Percentiles rank a stretch among this genome's conserved stretches.
Conservation (phyloP, 257 asterid genomes). For the Nyctanthes arbortristis region DNA sequence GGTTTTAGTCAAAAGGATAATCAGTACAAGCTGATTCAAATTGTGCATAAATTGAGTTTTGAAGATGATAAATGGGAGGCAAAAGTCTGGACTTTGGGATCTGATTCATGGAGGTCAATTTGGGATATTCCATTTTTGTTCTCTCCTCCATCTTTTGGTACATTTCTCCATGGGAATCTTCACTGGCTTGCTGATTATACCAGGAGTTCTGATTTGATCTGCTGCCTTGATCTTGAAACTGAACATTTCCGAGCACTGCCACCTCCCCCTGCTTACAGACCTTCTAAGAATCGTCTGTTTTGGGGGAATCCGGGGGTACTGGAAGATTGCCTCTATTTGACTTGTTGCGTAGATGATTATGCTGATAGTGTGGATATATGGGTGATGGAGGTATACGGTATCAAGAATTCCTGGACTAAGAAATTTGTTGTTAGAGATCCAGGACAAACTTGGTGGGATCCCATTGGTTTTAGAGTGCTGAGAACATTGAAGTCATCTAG, state of each 20-base stretch:
- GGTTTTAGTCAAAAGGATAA: not conserved
- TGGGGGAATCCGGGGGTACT: too few species aligned
- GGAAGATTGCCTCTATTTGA: not conserved
- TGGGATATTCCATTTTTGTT: not conserved
- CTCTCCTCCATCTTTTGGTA: constrained; percentile 5
- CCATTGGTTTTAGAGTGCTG: not conserved
- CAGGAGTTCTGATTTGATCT: not conserved
- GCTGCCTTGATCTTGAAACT: constrained; percentile 2
- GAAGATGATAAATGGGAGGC: not conserved
- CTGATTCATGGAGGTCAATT: not conserved
- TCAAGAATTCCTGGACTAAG: not conserved
- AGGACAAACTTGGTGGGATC: not conserved
- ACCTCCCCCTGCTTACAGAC: too few species aligned
- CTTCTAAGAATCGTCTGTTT: too few species aligned
- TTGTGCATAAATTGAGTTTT: not conserved
- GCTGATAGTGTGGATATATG: not conserved
- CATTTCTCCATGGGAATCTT: not conserved
- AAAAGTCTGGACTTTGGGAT: not conserved
- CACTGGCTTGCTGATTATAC: not conserved
- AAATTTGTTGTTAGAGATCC: not conserved
- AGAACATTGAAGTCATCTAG: not conserved
- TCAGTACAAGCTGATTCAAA: not conserved
- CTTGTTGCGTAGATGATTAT: not conserved
- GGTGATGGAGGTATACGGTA: not conserved
- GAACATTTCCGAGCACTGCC: not conserved